phyloP scores from a whole-genome alignment of 75 land plant genomes.

The Sequoiadendron giganteum region DNA sequence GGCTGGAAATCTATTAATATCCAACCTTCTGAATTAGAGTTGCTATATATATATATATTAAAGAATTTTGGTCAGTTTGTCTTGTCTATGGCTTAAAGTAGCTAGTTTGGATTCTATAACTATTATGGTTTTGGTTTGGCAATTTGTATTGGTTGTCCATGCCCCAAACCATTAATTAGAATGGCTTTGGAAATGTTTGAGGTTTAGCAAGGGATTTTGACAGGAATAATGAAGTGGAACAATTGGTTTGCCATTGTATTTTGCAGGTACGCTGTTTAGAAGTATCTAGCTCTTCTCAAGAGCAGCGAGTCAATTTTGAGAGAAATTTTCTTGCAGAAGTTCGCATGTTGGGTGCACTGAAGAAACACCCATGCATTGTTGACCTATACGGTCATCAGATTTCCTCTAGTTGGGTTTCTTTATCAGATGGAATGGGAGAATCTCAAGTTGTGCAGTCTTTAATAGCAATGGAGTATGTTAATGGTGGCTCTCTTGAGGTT shows the following conservation, averaged over 20 bases:
- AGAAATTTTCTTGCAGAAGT: slow-evolving; percentile 75
- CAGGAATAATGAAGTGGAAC: not conserved
- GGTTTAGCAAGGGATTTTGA: too few species aligned
- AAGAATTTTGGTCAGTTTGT: too few species aligned
- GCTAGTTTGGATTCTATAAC: too few species aligned
- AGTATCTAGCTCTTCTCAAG: slow-evolving; percentile 21
- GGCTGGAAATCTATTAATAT: too few species aligned
- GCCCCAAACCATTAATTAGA: too few species aligned
- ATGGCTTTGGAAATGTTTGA: too few species aligned
- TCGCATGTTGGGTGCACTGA: slow-evolving; percentile 67
- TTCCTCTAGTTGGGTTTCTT: slow-evolving; percentile 39
- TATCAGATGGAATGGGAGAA: slow-evolving; percentile 30
- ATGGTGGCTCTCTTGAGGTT: slow-evolving; percentile 86
- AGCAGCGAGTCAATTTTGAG: slow-evolving; percentile 49
- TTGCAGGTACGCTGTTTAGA: slow-evolving; percentile 56
- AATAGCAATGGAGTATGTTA: slow-evolving; percentile 77
- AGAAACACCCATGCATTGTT: slow-evolving; percentile 67
- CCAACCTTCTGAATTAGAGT: too few species aligned
- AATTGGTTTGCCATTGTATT: not conserved
- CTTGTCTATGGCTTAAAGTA: too few species aligned
- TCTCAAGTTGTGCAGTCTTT: slow-evolving; percentile 46
- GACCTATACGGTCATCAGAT: slow-evolving; percentile 84
- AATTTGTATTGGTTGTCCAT: too few species aligned
- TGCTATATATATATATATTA: too few species aligned
- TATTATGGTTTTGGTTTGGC: too few species aligned